Conservation (phyloP, 768 basidiomycete species). For the Mycena leptocephala region DNA sequence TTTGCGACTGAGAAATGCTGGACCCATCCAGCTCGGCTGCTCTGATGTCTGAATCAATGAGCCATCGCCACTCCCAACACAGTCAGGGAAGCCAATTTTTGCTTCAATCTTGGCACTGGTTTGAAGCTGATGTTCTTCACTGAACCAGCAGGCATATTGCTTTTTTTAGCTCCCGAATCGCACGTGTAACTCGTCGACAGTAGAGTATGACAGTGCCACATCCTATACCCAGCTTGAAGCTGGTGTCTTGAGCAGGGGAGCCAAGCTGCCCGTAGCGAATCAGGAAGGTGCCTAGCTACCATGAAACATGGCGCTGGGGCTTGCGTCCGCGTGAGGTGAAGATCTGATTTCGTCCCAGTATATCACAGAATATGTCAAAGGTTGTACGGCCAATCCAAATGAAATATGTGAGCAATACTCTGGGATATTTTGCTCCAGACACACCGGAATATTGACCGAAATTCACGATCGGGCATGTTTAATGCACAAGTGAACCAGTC, state of each 20-base stretch:
- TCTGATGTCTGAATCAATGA: slow-evolving; percentile 2
- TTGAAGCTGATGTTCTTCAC: slow-evolving; percentile 16
- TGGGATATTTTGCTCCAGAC: neutral
- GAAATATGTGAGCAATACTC: neutral
- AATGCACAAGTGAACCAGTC: slow-evolving; percentile 20
- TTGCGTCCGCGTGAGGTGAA: slow-evolving; percentile 33
- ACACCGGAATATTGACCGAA: slow-evolving; percentile 26
- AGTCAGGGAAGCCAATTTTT: slow-evolving; percentile 18
- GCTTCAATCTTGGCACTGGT: slow-evolving; percentile 15
- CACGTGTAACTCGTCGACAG: slow-evolving; percentile 36
- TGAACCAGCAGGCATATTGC: slow-evolving; percentile 11
- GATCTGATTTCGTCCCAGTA: slow-evolving; percentile 35
- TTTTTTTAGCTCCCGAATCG: neutral
- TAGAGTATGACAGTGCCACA: slow-evolving; percentile 42
- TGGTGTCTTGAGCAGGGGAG: slow-evolving; percentile 25
- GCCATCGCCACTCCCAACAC: slow-evolving; percentile 16
- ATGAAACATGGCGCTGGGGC: slow-evolving; percentile 40
- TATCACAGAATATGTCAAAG: slow-evolving; percentile 27
- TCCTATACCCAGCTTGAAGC: slow-evolving; percentile 36
- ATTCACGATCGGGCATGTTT: slow-evolving; percentile 15
- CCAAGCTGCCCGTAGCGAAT: slow-evolving; percentile 38
- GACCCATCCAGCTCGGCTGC: slow-evolving; percentile 17
- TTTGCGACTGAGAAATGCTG: slow-evolving; percentile 11
- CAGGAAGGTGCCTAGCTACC: slow-evolving; percentile 42
- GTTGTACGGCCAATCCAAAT: slow-evolving; percentile 9